Percentiles rank a stretch among this genome's conserved stretches.
Evolutionary conservation across 1,284 basidiomycete species (phyloP).

Genomic region (Mrakiaceae sp.): DNA sequence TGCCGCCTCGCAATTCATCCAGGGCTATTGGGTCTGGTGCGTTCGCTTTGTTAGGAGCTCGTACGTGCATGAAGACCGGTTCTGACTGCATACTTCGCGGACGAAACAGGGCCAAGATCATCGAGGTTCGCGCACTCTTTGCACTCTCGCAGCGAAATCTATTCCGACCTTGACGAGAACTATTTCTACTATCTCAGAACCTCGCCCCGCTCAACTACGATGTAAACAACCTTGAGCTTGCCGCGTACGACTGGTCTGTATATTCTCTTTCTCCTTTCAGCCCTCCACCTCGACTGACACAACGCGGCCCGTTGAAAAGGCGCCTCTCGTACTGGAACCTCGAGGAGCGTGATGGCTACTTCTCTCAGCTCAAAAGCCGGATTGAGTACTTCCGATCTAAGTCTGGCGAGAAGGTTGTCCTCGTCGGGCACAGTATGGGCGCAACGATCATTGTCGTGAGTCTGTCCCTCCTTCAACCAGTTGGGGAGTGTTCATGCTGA

Average conservation of each 20-base stretch:
- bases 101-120: constrained; percentile 63
- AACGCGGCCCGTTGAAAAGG: constrained; percentile 22
- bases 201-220: constrained; percentile 84
- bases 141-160: background rate
- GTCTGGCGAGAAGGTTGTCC: constrained; percentile 68
- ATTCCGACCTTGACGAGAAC: too few species aligned
- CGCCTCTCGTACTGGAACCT: constrained; percentile 78
- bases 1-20: constrained; percentile 81
- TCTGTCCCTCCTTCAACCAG: background rate
- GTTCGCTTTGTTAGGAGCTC: constrained; percentile 18
- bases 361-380: constrained; percentile 69
- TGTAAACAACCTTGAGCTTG: constrained; percentile 75
- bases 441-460: constrained; percentile 45
- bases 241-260: constrained; percentile 69
- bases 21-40: constrained; percentile 88
- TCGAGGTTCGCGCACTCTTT: constrained; percentile 30
- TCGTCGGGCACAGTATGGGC: constrained; percentile 85
- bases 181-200: constrained; percentile 43
- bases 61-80: background rate
- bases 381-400: constrained; percentile 71
- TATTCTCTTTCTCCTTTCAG: background rate
- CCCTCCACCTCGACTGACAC: background rate
- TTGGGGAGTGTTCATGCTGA: too few species aligned
- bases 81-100: constrained; percentile 1
- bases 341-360: constrained; percentile 87